These are phyloP conservation scores for Perkinsus olseni DNA, from an alignment of 169 alveolate genomes.

Conservation along the genomic window DNA sequence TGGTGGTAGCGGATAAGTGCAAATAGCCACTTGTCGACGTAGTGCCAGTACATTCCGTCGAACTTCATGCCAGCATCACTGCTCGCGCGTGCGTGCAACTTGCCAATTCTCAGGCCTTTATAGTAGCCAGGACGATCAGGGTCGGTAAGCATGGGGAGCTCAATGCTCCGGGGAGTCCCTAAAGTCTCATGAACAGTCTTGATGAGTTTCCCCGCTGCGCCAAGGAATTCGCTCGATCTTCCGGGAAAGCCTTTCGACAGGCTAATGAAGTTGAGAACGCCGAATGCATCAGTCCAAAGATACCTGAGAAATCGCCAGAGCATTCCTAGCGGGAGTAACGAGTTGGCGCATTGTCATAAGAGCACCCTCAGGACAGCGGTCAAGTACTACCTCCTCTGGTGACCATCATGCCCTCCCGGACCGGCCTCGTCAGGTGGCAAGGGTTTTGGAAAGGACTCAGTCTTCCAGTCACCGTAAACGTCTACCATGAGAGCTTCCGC, in stretches of 20 bases:
- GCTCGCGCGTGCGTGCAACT: not conserved
- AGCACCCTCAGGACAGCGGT: no score
- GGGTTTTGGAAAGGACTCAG: not conserved
- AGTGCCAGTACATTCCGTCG: not conserved
- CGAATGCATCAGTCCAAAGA: not conserved
- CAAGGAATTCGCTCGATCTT: not conserved
- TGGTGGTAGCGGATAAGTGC: not conserved
- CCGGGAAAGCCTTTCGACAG: not conserved
- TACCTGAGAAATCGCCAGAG: not conserved
- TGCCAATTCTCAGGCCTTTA: not conserved
- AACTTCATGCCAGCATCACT: not conserved
- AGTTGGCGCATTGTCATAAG: no score
- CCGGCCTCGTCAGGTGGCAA: not conserved
- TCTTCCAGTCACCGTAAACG: not conserved
- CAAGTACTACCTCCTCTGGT: not conserved
- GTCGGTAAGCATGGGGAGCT: not conserved
- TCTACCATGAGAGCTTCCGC: not conserved
- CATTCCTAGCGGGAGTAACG: no score
- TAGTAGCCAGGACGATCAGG: not conserved
- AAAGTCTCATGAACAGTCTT: not conserved
- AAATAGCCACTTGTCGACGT: not conserved
- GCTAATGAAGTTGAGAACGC: not conserved
- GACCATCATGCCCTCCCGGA: not conserved
- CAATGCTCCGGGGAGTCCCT: not conserved
- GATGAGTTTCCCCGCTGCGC: not conserved